These are phyloP conservation scores for Fusarium buharicum DNA, from an alignment of 2,329 filamentous ascomycete genomes.

Conservation along the genomic window DNA sequence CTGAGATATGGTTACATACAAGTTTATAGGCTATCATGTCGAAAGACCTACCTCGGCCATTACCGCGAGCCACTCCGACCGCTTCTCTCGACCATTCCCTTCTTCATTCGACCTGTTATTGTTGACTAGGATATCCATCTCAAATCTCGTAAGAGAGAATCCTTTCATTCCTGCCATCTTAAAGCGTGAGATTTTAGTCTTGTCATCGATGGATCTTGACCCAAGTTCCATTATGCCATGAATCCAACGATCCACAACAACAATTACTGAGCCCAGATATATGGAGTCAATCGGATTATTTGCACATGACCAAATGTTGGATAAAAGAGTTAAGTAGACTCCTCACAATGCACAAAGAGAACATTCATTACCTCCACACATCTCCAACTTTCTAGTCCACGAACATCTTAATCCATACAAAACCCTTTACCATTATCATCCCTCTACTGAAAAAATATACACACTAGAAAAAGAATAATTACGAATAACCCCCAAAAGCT, in stretches of 20 bases:
- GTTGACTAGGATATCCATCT: too few relatives aligned
- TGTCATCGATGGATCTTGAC: not conserved
- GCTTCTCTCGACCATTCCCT: too few relatives aligned
- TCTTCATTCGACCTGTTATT: too few relatives aligned
- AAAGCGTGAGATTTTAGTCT: not conserved
- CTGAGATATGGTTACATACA: slow-evolving; percentile 46
- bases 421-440: slow-evolving; percentile 28
- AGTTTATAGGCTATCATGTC: not conserved
- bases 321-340: not conserved
- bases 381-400: not conserved
- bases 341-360: not conserved
- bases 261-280: not conserved
- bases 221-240: slow-evolving; percentile 3
- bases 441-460: slow-evolving; percentile 36
- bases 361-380: slow-evolving; percentile 35
- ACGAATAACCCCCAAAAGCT: slow-evolving; percentile 37
- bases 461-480: slow-evolving; percentile 38
- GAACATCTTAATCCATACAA: slow-evolving; percentile 18
- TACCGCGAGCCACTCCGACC: too few relatives aligned
- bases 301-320: not conserved
- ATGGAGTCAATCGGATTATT: not conserved
- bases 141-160: slow-evolving; percentile 22
- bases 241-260: not conserved
- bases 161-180: slow-evolving; percentile 1
- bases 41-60: too few relatives aligned